A percentile compares a stretch with the other conserved stretches of the same genome.
Conservation (phyloP, 2,329 filamentous ascomycete genomes). For the Epicoccum nigrum region DNA sequence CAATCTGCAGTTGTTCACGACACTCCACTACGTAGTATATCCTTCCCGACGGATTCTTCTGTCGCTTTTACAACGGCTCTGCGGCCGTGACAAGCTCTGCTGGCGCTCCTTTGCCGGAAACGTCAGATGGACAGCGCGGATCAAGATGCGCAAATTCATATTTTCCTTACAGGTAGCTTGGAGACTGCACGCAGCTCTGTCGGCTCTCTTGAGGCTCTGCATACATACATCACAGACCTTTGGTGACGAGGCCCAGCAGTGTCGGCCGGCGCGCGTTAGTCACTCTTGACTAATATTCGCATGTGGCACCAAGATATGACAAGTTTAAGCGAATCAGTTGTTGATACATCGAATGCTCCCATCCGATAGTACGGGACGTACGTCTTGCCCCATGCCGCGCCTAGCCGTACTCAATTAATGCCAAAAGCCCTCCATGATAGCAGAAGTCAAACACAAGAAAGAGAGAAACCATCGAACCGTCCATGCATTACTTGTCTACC, state of each 20-base stretch:
- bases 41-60: not conserved
- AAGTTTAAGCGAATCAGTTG: slow-evolving; percentile 24
- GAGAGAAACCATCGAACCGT: slow-evolving; percentile 10
- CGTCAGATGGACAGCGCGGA: not conserved
- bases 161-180: not conserved
- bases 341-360: slow-evolving; percentile 38
- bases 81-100: slow-evolving; percentile 2
- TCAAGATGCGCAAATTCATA: not conserved
- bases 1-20: no score
- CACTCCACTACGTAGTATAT: no score
- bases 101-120: not conserved
- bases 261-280: slow-evolving; percentile 10
- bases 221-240: no score
- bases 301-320: slow-evolving; percentile 14
- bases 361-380: slow-evolving; percentile 10
- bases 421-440: slow-evolving; percentile 6
- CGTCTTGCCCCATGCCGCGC: slow-evolving; percentile 12
- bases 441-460: slow-evolving; percentile 16
- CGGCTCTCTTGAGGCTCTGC: no score
- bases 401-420: slow-evolving; percentile 8
- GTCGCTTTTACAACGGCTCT: not conserved
- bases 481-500: slow-evolving; percentile 12
- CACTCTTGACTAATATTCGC: slow-evolving; percentile 17
- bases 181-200: not conserved
- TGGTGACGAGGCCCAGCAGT: no score